phyloP scores from a whole-genome alignment of 257 asterid species.

The Solanum chilense region DNA sequence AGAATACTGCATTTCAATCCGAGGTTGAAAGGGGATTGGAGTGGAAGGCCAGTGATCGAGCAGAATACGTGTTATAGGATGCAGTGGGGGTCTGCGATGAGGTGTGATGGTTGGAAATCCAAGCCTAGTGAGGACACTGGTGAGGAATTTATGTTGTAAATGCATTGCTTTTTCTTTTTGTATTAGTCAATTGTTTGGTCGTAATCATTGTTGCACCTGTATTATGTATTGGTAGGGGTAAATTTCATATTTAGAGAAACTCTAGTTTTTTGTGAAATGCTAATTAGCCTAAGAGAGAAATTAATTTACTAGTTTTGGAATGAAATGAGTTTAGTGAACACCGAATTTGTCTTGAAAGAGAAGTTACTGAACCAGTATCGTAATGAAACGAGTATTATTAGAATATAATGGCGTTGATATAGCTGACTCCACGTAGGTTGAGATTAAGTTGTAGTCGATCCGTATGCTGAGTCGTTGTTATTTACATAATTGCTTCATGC shows the following conservation, averaged over 20 bases:
- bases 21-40: constrained; percentile 90
- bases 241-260: not conserved
- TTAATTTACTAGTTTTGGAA: not conserved
- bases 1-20: constrained; percentile 89
- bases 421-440: not conserved
- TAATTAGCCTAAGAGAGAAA: not conserved
- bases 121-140: constrained; percentile 82
- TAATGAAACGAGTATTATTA: not conserved
- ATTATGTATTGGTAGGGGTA: not conserved
- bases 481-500: not conserved
- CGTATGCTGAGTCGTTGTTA: not conserved
- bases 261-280: not conserved
- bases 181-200: not conserved
- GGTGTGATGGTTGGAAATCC: constrained; percentile 88
- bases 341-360: not conserved
- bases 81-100: constrained; percentile 86
- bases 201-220: not conserved
- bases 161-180: not conserved
- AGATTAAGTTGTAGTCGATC: not conserved
- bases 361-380: not conserved
- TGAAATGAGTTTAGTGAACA: not conserved
- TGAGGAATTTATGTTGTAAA: constrained; percentile 13
- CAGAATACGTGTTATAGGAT: constrained; percentile 84
- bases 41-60: constrained; percentile 72
- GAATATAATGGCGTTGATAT: not conserved